Evolutionary conservation across 345 rosid species (phyloP).

Genomic region (Mangifera indica): DNA sequence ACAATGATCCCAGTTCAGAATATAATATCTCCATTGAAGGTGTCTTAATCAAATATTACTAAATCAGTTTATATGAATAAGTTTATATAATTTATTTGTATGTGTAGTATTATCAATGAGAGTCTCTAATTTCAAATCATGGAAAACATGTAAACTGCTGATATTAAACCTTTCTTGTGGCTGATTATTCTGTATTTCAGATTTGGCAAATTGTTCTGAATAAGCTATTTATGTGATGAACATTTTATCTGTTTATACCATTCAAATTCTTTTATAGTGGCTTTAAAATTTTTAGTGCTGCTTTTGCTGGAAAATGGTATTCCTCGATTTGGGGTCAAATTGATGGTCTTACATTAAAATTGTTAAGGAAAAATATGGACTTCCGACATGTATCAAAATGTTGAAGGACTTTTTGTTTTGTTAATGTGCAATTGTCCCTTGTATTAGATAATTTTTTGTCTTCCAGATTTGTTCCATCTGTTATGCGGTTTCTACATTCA

Average conservation of each 20-base stretch:
- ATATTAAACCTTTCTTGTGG: background rate
- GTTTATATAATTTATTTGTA: too few relatives aligned
- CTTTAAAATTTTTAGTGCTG: background rate
- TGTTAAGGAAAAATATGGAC: background rate
- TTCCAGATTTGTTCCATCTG: background rate
- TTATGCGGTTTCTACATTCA: background rate
- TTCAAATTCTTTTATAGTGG: background rate
- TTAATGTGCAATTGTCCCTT: background rate
- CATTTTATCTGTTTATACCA: background rate
- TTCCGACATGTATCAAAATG: background rate
- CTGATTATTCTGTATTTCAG: background rate
- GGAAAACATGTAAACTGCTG: conserved; percentile 7
- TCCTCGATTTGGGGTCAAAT: background rate
- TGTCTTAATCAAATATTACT: too few relatives aligned
- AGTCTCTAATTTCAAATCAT: too few relatives aligned
- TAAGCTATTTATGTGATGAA: background rate
- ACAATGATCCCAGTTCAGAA: too few relatives aligned
- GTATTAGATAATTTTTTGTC: background rate
- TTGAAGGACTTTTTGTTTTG: background rate
- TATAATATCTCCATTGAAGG: too few relatives aligned
- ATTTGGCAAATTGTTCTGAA: background rate
- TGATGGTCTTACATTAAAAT: background rate
- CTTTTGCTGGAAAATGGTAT: background rate
- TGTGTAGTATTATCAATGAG: too few relatives aligned
- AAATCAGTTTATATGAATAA: too few relatives aligned